Evolutionary conservation across 352 stramenopile species (phyloP), one percentile per base, ranked within the genome.

Genomic region (Pythium periplocum): DNA sequence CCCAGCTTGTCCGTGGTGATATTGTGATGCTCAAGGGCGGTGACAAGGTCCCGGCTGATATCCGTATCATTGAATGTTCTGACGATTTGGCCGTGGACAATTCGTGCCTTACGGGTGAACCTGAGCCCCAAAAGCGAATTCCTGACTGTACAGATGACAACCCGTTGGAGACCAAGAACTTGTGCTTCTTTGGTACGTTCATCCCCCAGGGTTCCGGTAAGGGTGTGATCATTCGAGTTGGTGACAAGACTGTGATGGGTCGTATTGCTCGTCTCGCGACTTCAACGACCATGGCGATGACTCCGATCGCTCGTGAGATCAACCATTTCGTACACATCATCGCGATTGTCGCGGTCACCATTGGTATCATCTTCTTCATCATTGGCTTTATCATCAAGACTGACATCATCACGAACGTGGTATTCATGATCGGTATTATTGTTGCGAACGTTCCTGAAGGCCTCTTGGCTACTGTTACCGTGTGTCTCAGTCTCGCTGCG

Each of bases 401-500:
- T 10, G 65, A 78, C 9, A 69, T 72, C 35, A 45, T 68, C 41
- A 71, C 63, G 6, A 78, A 78, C 44, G 53, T 86, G 41, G 91
- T 86, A 37, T 96, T 97, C 60, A 96, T 97, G 87, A 98, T 98
- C 52, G 91, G 87, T 57, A 97, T 98, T 54, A 97, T 98, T 50
- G 89, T 98, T 2, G 60, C 66, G n/a, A 92, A 90, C 52, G 79
- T 96, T 4, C 86, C 86, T 0, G 83, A 95, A 59, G 86, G 85
- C 4, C 69, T 96, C 2, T 64, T 90, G 4, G 78, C 80, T 1
- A 93, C 83, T 7, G 83, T 96, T 38, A 96, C 85, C 6, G 75
- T 95, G 47, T 88, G 74, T 32, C 61, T 96, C 11, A 86, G 82
- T 48, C 55, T 96, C 4, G 85, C 81, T 6, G 86, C 83, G 3